These are phyloP conservation scores for Hamamelis virginiana DNA, from an alignment of 164 flowering plant genomes.

Conservation along the genomic window DNA sequence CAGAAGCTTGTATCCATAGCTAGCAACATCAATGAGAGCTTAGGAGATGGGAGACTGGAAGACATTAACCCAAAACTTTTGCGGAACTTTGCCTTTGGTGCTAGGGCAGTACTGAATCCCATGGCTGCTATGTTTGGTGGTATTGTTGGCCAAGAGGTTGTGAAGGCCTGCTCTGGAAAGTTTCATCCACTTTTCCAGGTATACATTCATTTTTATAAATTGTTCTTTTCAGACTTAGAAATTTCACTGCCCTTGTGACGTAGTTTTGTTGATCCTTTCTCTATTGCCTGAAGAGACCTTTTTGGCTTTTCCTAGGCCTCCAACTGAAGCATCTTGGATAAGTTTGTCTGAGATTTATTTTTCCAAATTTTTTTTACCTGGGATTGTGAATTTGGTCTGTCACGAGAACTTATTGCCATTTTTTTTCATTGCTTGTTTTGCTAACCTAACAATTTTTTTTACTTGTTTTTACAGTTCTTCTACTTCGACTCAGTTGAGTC, in stretches of 20 bases:
- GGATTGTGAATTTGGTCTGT: no score
- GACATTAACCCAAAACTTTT: constrained; percentile 61
- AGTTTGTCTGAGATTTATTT: no score
- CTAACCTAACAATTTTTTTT: not conserved
- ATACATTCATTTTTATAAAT: no score
- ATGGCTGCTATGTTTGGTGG: constrained; percentile 99
- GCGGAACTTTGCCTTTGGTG: constrained; percentile 70
- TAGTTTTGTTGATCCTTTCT: no score
- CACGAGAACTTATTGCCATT: no score
- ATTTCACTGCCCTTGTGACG: no score
- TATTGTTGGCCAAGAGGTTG: constrained; percentile 87
- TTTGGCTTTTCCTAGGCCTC: no score
- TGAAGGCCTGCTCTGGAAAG: constrained; percentile 94
- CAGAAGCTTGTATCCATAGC: constrained; percentile 55
- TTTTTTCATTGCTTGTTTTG: not conserved
- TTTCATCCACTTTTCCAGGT: constrained; percentile 93
- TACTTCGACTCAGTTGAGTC: constrained; percentile 77
- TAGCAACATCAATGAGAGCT: constrained; percentile 45
- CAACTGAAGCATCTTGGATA: no score
- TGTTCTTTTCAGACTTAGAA: no score
- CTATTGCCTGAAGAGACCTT: no score
- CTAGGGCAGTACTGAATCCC: constrained; percentile 82
- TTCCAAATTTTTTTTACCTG: no score
- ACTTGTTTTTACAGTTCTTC: constrained; percentile 53
- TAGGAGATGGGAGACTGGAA: constrained; percentile 52